Evolutionary conservation across 768 basidiomycete genomes (phyloP).

Genomic region (Auricularia sp.): DNA sequence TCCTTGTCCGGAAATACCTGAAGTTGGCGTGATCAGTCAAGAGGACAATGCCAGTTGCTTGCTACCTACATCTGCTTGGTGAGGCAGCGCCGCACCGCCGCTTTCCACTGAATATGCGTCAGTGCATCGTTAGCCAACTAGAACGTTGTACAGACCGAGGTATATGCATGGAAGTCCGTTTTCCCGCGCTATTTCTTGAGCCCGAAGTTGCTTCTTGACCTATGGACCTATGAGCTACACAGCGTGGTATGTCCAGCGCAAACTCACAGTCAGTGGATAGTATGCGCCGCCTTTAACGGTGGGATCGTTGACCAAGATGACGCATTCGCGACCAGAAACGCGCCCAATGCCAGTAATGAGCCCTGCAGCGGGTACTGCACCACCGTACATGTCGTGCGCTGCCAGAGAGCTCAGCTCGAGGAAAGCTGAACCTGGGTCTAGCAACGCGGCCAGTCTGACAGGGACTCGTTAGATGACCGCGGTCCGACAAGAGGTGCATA

Average conservation of each 20-base stretch:
- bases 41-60: background rate
- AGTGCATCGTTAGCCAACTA: constrained; percentile 5
- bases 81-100: constrained; percentile 84
- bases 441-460: constrained; percentile 53
- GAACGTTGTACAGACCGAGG: constrained; percentile 49
- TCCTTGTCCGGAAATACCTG: constrained; percentile 88
- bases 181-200: constrained; percentile 90
- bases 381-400: constrained; percentile 78
- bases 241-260: background rate
- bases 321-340: constrained; percentile 72
- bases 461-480: background rate
- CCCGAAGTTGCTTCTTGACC: constrained; percentile 93
- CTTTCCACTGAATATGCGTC: constrained; percentile 59
- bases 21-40: background rate
- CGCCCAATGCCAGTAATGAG: constrained; percentile 81
- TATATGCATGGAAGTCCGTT: constrained; percentile 87
- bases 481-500: constrained; percentile 22
- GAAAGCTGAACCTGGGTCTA: constrained; percentile 85
- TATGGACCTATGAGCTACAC: constrained; percentile 15
- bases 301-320: constrained; percentile 89
- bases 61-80: constrained; percentile 66
- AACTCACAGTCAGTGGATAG: constrained; percentile 68
- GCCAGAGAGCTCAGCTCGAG: constrained; percentile 81
- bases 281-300: constrained; percentile 91
- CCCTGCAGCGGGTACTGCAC: constrained; percentile 72